Evolutionary conservation across 192 early-diverging fungal species (phyloP).

Genomic region (Backusella parvicylindrica): DNA sequence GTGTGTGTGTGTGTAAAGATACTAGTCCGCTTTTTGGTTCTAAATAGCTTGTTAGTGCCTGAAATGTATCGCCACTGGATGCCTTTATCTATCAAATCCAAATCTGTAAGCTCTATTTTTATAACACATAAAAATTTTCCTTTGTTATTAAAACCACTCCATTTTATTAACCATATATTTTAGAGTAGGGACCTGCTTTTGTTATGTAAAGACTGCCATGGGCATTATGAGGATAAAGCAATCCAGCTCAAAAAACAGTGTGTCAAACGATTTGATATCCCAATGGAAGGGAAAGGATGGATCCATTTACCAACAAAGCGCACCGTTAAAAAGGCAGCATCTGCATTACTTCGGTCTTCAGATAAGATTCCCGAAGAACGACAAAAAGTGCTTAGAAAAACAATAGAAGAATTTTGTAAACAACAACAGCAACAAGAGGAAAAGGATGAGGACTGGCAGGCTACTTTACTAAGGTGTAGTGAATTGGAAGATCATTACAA

Average conservation of each 20-base stretch:
- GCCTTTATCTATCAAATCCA: conserved; percentile 35
- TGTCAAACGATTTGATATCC: conserved; percentile 15
- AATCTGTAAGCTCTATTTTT: conserved; percentile 25
- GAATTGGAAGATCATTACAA: conserved; percentile 14
- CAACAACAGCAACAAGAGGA: neutral
- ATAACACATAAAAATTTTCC: neutral
- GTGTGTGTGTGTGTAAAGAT: neutral
- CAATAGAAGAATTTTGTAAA: neutral
- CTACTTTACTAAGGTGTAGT: neutral
- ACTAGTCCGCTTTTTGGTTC: neutral
- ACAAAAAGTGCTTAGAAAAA: neutral
- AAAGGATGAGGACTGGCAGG: neutral
- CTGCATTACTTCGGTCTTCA: conserved; percentile 14
- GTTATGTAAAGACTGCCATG: conserved; percentile 33
- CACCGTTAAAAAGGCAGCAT: conserved; percentile 27
- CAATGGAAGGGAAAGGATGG: conserved; percentile 32
- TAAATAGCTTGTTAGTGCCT: conserved; percentile 18
- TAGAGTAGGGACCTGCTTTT: conserved; percentile 36
- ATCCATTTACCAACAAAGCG: conserved; percentile 16
- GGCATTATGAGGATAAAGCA: conserved; percentile 25
- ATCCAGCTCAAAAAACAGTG: conserved; percentile 21
- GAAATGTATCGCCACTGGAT: conserved; percentile 40
- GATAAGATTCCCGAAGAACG: conserved; percentile 17
- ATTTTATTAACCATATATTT: neutral
- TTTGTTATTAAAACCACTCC: neutral